Percentiles rank a stretch among this genome's conserved stretches.
Evolutionary conservation across 352 stramenopile species (phyloP).

Genomic region (Pythium dissimile): DNA sequence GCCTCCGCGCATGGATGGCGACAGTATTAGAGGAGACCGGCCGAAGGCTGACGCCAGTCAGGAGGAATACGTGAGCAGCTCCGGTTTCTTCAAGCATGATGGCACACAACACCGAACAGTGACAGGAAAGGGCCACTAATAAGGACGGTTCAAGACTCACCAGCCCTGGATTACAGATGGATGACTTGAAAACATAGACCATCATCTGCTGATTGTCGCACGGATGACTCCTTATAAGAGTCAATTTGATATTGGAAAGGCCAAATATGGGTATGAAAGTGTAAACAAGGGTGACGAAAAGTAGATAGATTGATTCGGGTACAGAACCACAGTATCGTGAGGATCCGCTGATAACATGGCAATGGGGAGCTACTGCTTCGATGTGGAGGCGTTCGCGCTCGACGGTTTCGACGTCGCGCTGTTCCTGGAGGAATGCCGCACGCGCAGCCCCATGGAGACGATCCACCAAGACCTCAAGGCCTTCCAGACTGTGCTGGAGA

Average conservation of each 20-base stretch:
- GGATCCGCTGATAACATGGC: too few relatives aligned
- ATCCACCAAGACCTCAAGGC: conserved; percentile 81
- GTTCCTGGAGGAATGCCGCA: conserved; percentile 78
- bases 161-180: not conserved
- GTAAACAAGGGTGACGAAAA: too few relatives aligned
- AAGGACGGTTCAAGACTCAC: not conserved
- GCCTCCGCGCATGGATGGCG: not conserved
- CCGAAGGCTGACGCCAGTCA: too few relatives aligned
- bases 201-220: not conserved
- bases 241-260: not conserved
- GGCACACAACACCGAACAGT: not conserved
- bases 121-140: not conserved
- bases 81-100: not conserved
- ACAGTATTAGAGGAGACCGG: too few relatives aligned
- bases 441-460: conserved; percentile 76
- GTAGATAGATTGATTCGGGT: too few relatives aligned
- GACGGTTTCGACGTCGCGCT: conserved; percentile 61
- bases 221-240: not conserved
- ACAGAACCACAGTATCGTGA: too few relatives aligned
- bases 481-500: conserved; percentile 84
- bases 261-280: too few relatives aligned
- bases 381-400: conserved; percentile 73
- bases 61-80: not conserved
- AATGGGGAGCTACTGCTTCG: conserved; percentile 73
- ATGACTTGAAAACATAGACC: too few relatives aligned